Evolutionary conservation across 2,329 filamentous ascomycete genomes (phyloP), one percentile per base, ranked within the genome.

Genomic region (Arthrobotrys sphaeroides): DNA sequence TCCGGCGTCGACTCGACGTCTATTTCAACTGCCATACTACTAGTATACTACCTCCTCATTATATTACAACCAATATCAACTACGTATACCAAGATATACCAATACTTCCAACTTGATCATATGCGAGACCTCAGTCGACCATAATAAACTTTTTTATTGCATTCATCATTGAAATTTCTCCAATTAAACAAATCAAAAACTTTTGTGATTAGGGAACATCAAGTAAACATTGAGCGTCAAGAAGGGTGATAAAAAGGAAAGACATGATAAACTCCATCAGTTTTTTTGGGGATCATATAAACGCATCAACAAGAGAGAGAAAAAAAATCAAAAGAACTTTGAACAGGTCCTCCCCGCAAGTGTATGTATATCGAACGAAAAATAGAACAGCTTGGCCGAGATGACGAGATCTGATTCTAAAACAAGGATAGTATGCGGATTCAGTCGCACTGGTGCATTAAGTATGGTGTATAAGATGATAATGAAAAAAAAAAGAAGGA

Each of bases 311-410:
- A n/a, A 26, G 26, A 47, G 38, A 24, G 10, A 33, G 28, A 33
- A 38, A 38, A 6, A 4, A 16, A 62, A 40, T 20, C 18, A 47
- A 43, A 42, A 65, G 31, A 38, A 65, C 31, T 43, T 53, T 24
- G 28, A 65, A 53, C 28, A 53, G 22, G 18, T 47, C 28, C 43
- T 36, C 49, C 62, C 61, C 47, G 31, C 51, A 55, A 36, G 62
- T 59, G 47, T 72, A 61, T 72, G 62, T 72, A 22, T 65, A 49
- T 72, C 42, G 43, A 62, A 59, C 31, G 20, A 59, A 36, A 61
- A 16, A 22, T 51, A 68, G 40, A 43, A 43, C 47, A 40, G 9
- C 64, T 59, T 24, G 64, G 51, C 20, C 60, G 65, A 61, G 55
- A 49, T 33, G n/a, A 55, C 31, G 28, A 55, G 51, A 61, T 49